Evolutionary conservation across 176 grass and related monocot species (phyloP).

Genomic region (Oryza glumipatula): DNA sequence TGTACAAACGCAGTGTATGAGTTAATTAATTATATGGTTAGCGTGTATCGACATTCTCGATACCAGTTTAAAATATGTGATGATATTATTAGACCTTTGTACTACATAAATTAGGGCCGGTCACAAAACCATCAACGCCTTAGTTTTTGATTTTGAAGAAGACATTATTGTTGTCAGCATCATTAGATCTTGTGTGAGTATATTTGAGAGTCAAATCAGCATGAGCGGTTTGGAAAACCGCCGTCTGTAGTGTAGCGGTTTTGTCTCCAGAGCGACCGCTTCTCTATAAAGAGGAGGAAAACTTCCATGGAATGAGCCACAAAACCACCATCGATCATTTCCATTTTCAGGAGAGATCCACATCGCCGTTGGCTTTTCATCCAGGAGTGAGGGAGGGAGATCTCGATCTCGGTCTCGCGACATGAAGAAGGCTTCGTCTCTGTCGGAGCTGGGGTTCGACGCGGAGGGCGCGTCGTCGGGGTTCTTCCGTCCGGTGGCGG

Average conservation of each 20-base stretch:
- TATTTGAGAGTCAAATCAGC: neutral
- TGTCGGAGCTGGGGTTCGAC: constrained; percentile 71
- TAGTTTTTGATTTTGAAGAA: neutral
- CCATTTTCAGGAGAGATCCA: neutral
- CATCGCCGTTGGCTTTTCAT: neutral
- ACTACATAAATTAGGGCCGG: neutral
- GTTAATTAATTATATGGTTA: neutral
- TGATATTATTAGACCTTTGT: neutral
- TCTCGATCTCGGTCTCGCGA: neutral
- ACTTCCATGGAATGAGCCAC: no score
- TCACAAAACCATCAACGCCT: neutral
- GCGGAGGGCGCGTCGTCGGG: constrained; percentile 31
- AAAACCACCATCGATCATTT: neutral
- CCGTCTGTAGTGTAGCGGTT: neutral
- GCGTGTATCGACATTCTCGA: neutral
- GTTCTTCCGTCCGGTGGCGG: constrained; percentile 55
- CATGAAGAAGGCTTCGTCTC: constrained; percentile 68
- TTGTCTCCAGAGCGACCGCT: neutral
- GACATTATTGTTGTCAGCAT: no score
- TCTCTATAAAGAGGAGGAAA: no score
- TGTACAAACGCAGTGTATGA: neutral
- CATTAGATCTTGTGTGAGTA: no score
- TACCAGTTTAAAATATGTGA: neutral
- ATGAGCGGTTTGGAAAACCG: neutral
- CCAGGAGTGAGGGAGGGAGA: neutral